Evolutionary conservation across 495 filamentous ascomycete species (phyloP), one percentile per base, ranked within the genome.

Genomic region (Penicillium canariense): DNA sequence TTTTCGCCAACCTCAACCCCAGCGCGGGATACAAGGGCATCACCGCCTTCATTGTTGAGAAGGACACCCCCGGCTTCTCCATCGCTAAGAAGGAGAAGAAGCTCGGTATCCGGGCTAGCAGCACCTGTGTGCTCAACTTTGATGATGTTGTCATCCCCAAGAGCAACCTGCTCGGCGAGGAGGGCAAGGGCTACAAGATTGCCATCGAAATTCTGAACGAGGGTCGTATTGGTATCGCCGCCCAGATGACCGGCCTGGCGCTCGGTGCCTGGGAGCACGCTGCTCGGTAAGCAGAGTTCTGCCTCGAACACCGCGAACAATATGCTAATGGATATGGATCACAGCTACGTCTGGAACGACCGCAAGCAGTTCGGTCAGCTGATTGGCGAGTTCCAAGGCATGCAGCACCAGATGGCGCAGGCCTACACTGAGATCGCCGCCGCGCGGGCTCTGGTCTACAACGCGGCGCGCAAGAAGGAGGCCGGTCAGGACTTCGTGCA

Each of bases 21-120:
- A 84, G 81, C 70, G 87, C 90, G 68, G 91, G 88, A 11, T 96
- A 99, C 79, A 90, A 90, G 69, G 94, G 94, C 34, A 99, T 99
- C 72, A 93, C 91, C 1, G 92, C 93, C 38, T 97, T 99, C 70
- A 81, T 99, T 59, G 84, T 97, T 17, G 91, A 97, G 75, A 96
- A 96, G 75, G 85, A 77, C 61, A 88, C 84, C 45, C 85, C 87
- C 51, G 94, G 94, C 4, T 97, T 99, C 80, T 84, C 81, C 15
- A 92, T 99, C 68, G 90, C 94, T 17, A 99, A 99, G 83, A 99
- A 99, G 79, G 94, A 99, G 80, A 96, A 96, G 86, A 99, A 99
- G 80, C 84, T 99, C 28, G 94, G 94, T 38, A 99, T 99, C 74
- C 84, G 80, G 50, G 94, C 94, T 2, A 93, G 88, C 76, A 92